Evolutionary conservation across 805 yeast genomes (phyloP), one percentile per base, ranked within the genome.

Genomic region (Metschnikowia santaceciliae): DNA sequence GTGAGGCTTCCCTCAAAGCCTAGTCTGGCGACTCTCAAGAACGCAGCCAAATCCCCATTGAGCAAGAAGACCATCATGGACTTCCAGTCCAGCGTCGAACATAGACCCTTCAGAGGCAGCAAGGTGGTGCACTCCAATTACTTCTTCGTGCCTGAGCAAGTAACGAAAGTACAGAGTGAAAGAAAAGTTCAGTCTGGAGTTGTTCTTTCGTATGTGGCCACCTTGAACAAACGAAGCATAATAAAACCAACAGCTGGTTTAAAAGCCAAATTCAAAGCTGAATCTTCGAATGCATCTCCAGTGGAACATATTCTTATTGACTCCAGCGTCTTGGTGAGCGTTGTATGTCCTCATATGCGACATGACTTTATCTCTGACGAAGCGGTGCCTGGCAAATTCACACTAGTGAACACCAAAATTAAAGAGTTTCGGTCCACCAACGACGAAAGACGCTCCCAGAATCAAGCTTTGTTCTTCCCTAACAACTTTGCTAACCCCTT

Each of bases 251-350:
- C 22, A 14, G 26, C 22, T n/a, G 34, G 34, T 4, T n/a, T 15
- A 8, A 40, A 20, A 30, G n/a, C 34, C 10, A 11, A 2, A 2
- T 26, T 33, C 43, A 15, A 26, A n/a, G 6, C 33, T 23, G 32
- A 37, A 22, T 22, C 32, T 20, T 3, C 4, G 7, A 7, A 19
- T 4, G 13, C 10, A 8, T 11, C 30, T 42, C 30, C 32, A 32
- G 34, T 37, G 4, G 51, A 43, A 20, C 52, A 53, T 26, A 53
- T 55, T 19, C 53, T 55, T 11, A 41, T 55, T 6, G 57, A 52
- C 20, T 20, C 53, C 8, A 49, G 46, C 19, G 44, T 55, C 30
- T 52, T 55, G 49, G 53, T 55, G 38, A 55, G 48, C 35, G 47
- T 47, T 17, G 22, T 49, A 2, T 54, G 57, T 37, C 48, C 53